Conservation (phyloP, 805 yeast genomes). For the Kuraishia floccosa region DNA sequence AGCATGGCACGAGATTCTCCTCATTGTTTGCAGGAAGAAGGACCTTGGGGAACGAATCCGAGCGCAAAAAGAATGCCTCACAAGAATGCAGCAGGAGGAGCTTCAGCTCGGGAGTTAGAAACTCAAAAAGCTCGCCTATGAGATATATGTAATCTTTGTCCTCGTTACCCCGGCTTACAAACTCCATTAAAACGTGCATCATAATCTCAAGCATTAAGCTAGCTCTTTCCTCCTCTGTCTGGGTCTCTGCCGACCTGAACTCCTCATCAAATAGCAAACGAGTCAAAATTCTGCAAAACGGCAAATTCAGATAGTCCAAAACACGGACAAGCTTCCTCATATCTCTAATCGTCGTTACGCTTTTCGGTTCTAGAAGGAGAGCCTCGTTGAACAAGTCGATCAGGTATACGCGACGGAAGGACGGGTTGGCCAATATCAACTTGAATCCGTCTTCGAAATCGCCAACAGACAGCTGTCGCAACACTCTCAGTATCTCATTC, state of each 20-base stretch:
- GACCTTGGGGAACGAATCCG: slow-evolving; percentile 25
- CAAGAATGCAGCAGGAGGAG: slow-evolving; percentile 20
- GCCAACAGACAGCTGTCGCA: background rate
- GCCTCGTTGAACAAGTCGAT: slow-evolving; percentile 8
- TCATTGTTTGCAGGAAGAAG: slow-evolving; percentile 6
- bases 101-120: slow-evolving; percentile 20
- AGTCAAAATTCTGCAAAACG: slow-evolving; percentile 27
- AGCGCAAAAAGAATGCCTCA: slow-evolving; percentile 28
- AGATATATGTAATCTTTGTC: slow-evolving; percentile 9
- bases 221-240: slow-evolving; percentile 4
- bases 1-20: slow-evolving; percentile 21
- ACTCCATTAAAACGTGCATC: slow-evolving; percentile 3
- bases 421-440: slow-evolving; percentile 1
- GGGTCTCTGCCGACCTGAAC: slow-evolving; percentile 1
- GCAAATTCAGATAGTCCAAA: slow-evolving; percentile 27
- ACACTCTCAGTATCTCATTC: background rate
- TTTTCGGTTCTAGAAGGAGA: slow-evolving; percentile 5
- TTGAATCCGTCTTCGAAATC: background rate
- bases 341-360: background rate
- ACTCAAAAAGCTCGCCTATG: slow-evolving; percentile 26
- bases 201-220: slow-evolving; percentile 3
- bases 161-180: background rate
- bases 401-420: slow-evolving; percentile 4
- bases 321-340: slow-evolving; percentile 10
- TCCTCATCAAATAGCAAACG: slow-evolving; percentile 16